Conservation (phyloP, 164 flowering plant genomes). For the Annona cherimola region DNA sequence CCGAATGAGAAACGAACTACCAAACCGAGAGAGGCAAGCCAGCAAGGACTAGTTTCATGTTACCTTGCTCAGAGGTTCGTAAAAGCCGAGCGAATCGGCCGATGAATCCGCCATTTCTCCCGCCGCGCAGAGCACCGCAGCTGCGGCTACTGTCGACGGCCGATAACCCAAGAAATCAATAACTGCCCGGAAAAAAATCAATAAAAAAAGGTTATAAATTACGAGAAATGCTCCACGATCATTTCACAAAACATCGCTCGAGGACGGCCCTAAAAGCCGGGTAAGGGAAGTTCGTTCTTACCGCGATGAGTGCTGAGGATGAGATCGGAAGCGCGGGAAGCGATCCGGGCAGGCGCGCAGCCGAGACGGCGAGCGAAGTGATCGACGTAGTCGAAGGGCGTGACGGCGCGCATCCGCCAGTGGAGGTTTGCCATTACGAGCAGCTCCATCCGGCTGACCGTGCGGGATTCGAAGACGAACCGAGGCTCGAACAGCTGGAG, state of each 20-base stretch:
- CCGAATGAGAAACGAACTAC: too few relatives aligned
- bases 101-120: conserved; percentile 14
- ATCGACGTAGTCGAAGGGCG: conserved; percentile 55
- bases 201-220: background rate
- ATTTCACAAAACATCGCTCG: background rate
- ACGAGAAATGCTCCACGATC: background rate
- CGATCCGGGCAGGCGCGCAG: conserved; percentile 10
- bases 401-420: conserved; percentile 55
- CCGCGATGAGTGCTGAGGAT: conserved; percentile 51
- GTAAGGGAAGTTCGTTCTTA: conserved; percentile 4
- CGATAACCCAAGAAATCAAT: conserved; percentile 44
- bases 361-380: conserved; percentile 31
- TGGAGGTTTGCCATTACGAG: conserved; percentile 44
- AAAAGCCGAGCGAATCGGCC: conserved; percentile 10
- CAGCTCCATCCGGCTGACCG: conserved; percentile 68
- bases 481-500: conserved; percentile 43
- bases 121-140: conserved; percentile 43
- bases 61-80: conserved; percentile 37
- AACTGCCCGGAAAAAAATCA: conserved; percentile 20
- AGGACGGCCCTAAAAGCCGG: background rate
- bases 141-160: conserved; percentile 58
- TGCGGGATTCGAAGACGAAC: conserved; percentile 52
- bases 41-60: too few relatives aligned
- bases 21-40: too few relatives aligned
- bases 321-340: conserved; percentile 37